Conservation (phyloP, 2,329 filamentous ascomycete species). For the Claviceps fusiformis region DNA sequence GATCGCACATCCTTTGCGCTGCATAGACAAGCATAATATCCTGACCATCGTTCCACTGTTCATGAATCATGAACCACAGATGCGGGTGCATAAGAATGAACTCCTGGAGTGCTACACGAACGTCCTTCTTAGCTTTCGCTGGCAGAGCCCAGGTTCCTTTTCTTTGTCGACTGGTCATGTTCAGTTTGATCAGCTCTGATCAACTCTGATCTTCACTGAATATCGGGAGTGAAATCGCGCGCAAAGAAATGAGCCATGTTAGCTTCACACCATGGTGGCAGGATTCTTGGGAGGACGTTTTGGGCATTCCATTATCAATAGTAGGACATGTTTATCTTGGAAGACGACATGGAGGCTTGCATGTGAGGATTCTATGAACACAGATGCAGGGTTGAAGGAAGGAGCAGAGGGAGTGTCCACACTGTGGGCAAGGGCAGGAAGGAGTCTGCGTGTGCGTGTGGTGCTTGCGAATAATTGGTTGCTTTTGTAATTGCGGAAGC, state of each 20-base stretch:
- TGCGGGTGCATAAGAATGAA: background rate
- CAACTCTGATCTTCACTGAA: background rate
- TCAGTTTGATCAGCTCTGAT: no score
- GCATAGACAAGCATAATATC: background rate
- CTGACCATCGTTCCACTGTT: conserved; percentile 1
- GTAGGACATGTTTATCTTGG: background rate
- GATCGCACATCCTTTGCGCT: conserved; percentile 2
- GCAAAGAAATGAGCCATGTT: background rate
- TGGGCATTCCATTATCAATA: background rate
- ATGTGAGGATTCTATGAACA: background rate
- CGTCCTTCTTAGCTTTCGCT: no score
- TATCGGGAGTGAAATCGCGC: no score
- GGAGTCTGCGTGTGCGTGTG: no score
- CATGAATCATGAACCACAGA: background rate
- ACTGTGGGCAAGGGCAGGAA: background rate
- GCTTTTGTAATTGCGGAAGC: background rate
- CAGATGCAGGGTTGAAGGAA: background rate
- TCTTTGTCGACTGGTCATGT: background rate
- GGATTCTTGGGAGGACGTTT: background rate
- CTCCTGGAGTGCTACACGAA: background rate
- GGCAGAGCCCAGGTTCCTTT: background rate
- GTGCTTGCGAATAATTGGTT: background rate
- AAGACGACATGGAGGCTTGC: background rate
- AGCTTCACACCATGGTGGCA: background rate
- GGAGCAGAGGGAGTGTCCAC: background rate